phyloP scores from a whole-genome alignment of 768 basidiomycete species.

The Dacryopinax primogenitus region DNA sequence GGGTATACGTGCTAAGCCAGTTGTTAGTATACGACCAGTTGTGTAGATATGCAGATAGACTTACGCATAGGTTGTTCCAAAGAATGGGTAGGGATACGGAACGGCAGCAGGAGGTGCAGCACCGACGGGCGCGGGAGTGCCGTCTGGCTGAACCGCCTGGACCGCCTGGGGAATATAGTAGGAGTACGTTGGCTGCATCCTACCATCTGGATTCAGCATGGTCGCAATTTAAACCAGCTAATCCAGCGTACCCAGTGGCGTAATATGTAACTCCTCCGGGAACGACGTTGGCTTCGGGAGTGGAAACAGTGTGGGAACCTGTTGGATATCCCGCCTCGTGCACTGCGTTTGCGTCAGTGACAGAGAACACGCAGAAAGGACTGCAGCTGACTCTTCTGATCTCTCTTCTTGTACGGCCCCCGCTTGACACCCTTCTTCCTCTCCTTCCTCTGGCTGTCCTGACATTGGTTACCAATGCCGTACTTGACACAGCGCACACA shows the following conservation, averaged over 20 bases:
- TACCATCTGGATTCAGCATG: conserved; percentile 7
- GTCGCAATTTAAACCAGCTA: background rate
- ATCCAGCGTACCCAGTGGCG: conserved; percentile 5
- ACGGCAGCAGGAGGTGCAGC: background rate
- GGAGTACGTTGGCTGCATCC: background rate
- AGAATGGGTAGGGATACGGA: background rate
- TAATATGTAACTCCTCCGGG: background rate
- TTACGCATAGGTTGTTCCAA: conserved; percentile 4
- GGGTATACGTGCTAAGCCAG: background rate
- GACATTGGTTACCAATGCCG: conserved; percentile 71
- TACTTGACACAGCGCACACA: conserved; percentile 90
- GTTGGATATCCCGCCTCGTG: background rate
- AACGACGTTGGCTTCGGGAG: background rate
- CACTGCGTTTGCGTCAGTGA: background rate
- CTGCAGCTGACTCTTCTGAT: conserved; percentile 19
- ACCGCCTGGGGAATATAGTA: conserved; percentile 7
- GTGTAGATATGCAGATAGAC: too few relatives aligned
- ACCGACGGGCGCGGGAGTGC: background rate
- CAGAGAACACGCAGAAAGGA: background rate
- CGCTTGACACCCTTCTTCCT: conserved; percentile 77
- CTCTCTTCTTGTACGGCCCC: conserved; percentile 84
- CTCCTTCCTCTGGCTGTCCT: conserved; percentile 86
- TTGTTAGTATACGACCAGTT: too few relatives aligned
- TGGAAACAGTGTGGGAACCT: background rate
- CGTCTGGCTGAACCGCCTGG: background rate